Percentiles rank a stretch among this genome's conserved stretches.
Conservation (phyloP, 169 alveolate genomes). For the Babesia sp. region DNA sequence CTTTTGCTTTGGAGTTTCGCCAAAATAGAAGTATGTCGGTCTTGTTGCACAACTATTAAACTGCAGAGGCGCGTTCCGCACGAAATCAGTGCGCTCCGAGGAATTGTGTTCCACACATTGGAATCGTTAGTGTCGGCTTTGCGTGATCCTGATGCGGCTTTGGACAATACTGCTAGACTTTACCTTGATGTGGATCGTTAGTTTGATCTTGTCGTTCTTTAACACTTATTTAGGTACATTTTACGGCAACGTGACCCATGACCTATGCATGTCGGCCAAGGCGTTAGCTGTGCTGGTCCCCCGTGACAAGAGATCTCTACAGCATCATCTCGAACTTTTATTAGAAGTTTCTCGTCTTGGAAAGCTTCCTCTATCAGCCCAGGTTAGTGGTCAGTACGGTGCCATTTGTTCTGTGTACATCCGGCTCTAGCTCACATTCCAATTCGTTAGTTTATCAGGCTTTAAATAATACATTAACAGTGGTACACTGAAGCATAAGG, state of each 20-base stretch:
- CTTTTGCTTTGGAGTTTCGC: slow-evolving; percentile 66
- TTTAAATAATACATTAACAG: no score
- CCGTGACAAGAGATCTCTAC: slow-evolving; percentile 26
- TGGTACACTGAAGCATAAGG: no score
- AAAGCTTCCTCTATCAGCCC: slow-evolving; percentile 49
- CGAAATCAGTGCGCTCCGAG: slow-evolving; percentile 18
- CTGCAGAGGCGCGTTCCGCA: slow-evolving; percentile 58
- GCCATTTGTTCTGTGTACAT: no score
- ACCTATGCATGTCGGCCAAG: slow-evolving; percentile 60
- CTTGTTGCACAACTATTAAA: no score
- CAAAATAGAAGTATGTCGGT: slow-evolving; percentile 35
- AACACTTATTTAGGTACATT: slow-evolving; percentile 34
- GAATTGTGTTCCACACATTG: slow-evolving; percentile 8
- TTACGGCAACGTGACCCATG: slow-evolving; percentile 57
- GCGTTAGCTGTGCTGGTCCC: slow-evolving; percentile 62
- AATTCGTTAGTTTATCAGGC: no score
- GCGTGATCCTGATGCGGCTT: slow-evolving; percentile 1
- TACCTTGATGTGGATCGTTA: slow-evolving; percentile 54
- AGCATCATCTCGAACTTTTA: slow-evolving; percentile 9
- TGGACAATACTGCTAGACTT: background rate
- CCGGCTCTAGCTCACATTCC: no score
- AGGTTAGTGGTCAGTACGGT: no score
- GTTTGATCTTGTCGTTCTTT: background rate
- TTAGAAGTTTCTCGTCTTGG: slow-evolving; percentile 17
- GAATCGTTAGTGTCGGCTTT: slow-evolving; percentile 28